Evolutionary conservation across 2,329 filamentous ascomycete species (phyloP).

Genomic region (Aspergillus viridinutans): DNA sequence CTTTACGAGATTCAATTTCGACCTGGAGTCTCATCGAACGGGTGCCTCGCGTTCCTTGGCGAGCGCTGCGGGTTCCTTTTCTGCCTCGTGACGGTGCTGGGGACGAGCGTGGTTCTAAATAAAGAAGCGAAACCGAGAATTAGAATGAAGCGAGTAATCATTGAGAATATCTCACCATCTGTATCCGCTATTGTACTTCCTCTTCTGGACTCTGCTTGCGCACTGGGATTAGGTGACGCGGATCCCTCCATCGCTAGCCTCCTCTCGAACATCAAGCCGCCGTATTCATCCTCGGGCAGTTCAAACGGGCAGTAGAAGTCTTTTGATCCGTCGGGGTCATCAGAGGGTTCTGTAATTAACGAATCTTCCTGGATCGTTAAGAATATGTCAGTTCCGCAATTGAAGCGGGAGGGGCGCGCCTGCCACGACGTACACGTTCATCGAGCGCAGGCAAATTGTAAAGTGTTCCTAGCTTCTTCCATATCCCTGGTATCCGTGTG

Average conservation of each 20-base stretch:
- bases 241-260: conserved; percentile 42
- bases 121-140: not conserved
- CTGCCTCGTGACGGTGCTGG: conserved; percentile 40
- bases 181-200: conserved; percentile 46
- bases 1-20: conserved; percentile 33
- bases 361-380: conserved; percentile 48
- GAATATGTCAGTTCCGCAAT: conserved; percentile 4
- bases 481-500: conserved; percentile 85
- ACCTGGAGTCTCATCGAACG: conserved; percentile 38
- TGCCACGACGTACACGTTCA: conserved; percentile 65
- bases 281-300: conserved; percentile 52
- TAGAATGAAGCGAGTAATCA: conserved; percentile 2
- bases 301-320: conserved; percentile 64
- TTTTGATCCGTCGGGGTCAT: conserved; percentile 46
- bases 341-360: conserved; percentile 52
- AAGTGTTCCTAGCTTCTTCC: conserved; percentile 76
- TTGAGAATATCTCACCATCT: conserved; percentile 36
- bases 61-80: conserved; percentile 32
- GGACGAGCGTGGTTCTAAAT: conserved; percentile 40
- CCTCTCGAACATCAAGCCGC: conserved; percentile 47
- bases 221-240: conserved; percentile 37
- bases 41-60: conserved; percentile 32
- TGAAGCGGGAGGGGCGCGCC: not conserved
- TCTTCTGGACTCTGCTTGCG: conserved; percentile 34
- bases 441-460: conserved; percentile 86